Evolutionary conservation across 208 protist species (phyloP).

Genomic region (Herpetomonas samuelpessoai): DNA sequence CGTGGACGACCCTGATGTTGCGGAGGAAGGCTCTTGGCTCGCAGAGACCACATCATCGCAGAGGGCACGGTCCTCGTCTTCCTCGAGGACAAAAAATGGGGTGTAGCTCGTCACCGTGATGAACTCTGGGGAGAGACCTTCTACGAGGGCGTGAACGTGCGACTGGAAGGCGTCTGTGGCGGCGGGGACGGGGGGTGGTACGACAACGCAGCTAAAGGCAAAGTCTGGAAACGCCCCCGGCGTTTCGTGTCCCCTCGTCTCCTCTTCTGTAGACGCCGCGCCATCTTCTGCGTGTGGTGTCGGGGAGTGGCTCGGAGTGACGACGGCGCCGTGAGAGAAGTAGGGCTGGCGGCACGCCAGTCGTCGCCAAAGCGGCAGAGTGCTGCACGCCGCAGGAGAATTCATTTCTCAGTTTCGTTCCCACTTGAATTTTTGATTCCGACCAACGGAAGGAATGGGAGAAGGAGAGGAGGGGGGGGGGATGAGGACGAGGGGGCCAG

Average conservation of each 20-base stretch:
- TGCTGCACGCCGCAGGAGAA: no score
- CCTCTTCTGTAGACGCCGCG: no score
- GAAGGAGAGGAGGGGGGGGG: no score
- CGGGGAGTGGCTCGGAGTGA: no score
- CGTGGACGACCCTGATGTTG: conserved; percentile 12
- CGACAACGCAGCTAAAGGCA: conserved; percentile 34
- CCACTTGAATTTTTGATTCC: no score
- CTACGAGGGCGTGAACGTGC: conserved; percentile 21
- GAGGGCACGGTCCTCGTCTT: no score
- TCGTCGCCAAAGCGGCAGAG: conserved; percentile 13
- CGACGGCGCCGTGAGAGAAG: conserved; percentile 5
- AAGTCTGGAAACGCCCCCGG: not conserved
- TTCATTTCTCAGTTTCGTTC: no score
- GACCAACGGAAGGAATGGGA: no score
- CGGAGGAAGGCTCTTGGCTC: no score
- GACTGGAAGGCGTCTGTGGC: conserved; percentile 20
- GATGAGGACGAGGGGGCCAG: no score
- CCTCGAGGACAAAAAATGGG: conserved; percentile 20
- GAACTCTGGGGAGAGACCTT: conserved; percentile 21
- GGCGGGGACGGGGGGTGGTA: conserved; percentile 33
- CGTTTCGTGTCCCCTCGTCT: not conserved
- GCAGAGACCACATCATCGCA: no score
- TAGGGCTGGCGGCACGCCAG: conserved; percentile 15
- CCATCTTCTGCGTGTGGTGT: no score
- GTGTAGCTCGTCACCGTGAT: conserved; percentile 37